Base-by-base conservation (phyloP, 73 alveolate genomes). In the Stentor roeselii region DNA sequence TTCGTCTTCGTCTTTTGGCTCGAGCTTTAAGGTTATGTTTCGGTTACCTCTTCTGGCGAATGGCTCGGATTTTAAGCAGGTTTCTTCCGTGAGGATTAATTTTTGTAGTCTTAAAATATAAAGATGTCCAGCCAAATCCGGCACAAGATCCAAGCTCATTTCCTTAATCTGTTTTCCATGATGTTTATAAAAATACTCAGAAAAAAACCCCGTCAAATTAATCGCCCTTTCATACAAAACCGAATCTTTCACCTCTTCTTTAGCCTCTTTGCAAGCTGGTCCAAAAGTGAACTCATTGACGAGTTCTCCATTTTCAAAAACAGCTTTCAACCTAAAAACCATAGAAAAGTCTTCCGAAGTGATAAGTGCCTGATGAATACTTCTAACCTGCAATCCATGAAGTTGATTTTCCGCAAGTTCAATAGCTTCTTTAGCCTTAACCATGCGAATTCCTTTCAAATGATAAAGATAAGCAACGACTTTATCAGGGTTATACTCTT, bases 301-400 rank as follows among this genome's bases (percentile, higher is more conserved):
- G 27, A 67, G 80, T 32, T 67, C 80, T n/a, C 80, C 80, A 21
- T 1, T 21, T n/a, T 67, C 41, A 11, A 27, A 21, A 1, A 21
- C 21, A 32, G 37, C 80, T 67, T n/a, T 30, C 14, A 67, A 15
- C 37, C 37, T n/a, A 32, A 30, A 32, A 34, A 67, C 34, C 42
- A 27, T 67, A 21, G 27, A 40, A 21, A 21, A 67, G 37, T 67
- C 11, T 67, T 6, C 67, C 6, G 80, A 21, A 27, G n/a, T 21
- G 21, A 34, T 14, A 27, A 67, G 37, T 21, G 80, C 80, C 41
- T 27, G n/a, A 34, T 67, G 80, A 2, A 67, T 67, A 2, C 80
- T 67, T 2, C 80, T 67, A 0, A 67, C 80, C 37, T 67, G 80
- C 14, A 67, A 34, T 21, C 80, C 80, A 67, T 67, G 80, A 1